Percentiles rank a stretch among this genome's conserved stretches.
These are phyloP conservation scores for Halophytophthora batemanensis DNA, from an alignment of 352 stramenopile genomes.

Conservation along the genomic window DNA sequence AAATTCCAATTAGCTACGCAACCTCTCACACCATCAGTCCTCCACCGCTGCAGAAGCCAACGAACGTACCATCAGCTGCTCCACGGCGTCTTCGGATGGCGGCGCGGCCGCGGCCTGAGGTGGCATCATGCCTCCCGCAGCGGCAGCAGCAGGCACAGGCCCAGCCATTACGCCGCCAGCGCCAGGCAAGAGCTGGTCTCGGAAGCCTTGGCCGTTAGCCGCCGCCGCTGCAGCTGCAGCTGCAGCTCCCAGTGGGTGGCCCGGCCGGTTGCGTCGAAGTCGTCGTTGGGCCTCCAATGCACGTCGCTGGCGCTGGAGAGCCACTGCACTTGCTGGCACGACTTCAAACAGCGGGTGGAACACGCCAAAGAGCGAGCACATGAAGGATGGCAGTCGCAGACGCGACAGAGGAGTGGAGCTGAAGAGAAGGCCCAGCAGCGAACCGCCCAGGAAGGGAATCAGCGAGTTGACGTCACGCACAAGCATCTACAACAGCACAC, in stretches of 20 bases:
- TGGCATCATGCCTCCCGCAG: slow-evolving; percentile 35
- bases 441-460: slow-evolving; percentile 57
- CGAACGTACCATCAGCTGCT: slow-evolving; percentile 67
- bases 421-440: slow-evolving; percentile 63
- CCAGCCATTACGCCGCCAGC: slow-evolving; percentile 35
- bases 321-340: slow-evolving; percentile 56
- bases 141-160: slow-evolving; percentile 1
- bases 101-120: slow-evolving; percentile 61
- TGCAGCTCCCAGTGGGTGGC: slow-evolving; percentile 18
- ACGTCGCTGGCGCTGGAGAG: slow-evolving; percentile 71
- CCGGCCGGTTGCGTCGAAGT: slow-evolving; percentile 37
- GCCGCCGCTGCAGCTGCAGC: too few species aligned
- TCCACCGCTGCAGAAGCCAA: not conserved
- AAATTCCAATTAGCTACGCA: slow-evolving; percentile 6
- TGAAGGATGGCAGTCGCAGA: slow-evolving; percentile 67
- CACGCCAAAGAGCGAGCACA: slow-evolving; percentile 62
- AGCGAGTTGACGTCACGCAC: slow-evolving; percentile 53
- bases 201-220: slow-evolving; percentile 60
- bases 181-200: slow-evolving; percentile 76
- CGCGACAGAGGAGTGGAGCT: slow-evolving; percentile 65
- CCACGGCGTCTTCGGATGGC: slow-evolving; percentile 69
- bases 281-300: slow-evolving; percentile 69
- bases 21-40: slow-evolving; percentile 1
- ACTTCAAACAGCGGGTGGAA: slow-evolving; percentile 80
- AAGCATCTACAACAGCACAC: slow-evolving; percentile 43